A percentile compares a stretch with the other conserved stretches of the same genome.
These are phyloP conservation scores for Neonothopanus nambi DNA, from an alignment of 1,284 basidiomycete species.

Conservation along the genomic window DNA sequence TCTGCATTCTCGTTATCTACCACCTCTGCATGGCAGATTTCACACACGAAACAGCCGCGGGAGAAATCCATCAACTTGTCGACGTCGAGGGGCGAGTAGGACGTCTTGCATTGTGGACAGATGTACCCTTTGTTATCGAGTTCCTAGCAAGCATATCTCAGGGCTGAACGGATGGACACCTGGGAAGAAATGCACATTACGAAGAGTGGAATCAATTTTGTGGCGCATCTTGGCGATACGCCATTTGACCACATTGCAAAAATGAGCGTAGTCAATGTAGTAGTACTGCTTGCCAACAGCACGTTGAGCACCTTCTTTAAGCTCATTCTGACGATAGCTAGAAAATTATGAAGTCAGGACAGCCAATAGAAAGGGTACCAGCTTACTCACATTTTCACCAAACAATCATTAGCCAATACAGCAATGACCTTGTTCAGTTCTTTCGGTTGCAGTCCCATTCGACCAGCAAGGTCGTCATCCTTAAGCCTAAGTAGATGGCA, in stretches of 20 bases:
- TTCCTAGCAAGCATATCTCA: slow-evolving; percentile 54
- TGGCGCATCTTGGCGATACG: slow-evolving; percentile 93
- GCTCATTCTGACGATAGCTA: slow-evolving; percentile 84
- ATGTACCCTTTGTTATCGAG: slow-evolving; percentile 96
- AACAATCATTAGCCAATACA: slow-evolving; percentile 80
- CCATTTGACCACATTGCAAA: slow-evolving; percentile 98
- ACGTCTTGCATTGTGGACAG: slow-evolving; percentile 86
- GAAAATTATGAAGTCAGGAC: slow-evolving; percentile 9
- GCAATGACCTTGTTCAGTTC: slow-evolving; percentile 93
- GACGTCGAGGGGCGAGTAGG: slow-evolving; percentile 86
- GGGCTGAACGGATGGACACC: no score
- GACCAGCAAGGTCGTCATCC: slow-evolving; percentile 88
- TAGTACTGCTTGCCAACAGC: slow-evolving; percentile 88
- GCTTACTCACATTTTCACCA: slow-evolving; percentile 82
- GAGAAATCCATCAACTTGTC: slow-evolving; percentile 77
- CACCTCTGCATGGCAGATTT: slow-evolving; percentile 79
- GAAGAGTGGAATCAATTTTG: slow-evolving; percentile 84
- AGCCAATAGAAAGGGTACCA: not conserved
- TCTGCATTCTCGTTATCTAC: slow-evolving; percentile 92
- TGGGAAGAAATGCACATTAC: slow-evolving; percentile 58
- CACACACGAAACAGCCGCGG: slow-evolving; percentile 68
- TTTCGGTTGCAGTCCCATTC: slow-evolving; percentile 88
- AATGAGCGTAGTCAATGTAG: slow-evolving; percentile 94
- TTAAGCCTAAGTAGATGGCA: slow-evolving; percentile 62
- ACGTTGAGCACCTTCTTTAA: slow-evolving; percentile 80